Percentiles rank a stretch among this genome's conserved stretches.
Conservation (phyloP, 768 basidiomycete genomes). For the Daedalea quercina region DNA sequence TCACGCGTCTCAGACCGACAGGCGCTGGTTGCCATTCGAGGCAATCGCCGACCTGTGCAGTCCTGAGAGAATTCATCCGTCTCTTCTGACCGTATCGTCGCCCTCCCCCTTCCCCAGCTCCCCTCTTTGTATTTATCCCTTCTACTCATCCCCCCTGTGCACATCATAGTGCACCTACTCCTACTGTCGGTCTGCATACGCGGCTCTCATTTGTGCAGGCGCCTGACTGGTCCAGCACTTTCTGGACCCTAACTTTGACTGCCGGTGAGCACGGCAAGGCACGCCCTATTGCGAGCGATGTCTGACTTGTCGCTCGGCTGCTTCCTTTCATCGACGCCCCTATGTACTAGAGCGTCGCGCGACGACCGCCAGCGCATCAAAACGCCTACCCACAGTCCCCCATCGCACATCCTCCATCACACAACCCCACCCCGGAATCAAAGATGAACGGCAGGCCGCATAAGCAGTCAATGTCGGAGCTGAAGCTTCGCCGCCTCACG, state of each 20-base stretch:
- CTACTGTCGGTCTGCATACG: not conserved
- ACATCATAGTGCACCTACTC: not conserved
- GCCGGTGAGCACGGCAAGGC: not conserved
- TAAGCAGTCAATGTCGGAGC: constrained; percentile 96
- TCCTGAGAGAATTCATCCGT: not conserved
- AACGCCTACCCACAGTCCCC: not conserved
- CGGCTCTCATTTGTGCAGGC: not conserved
- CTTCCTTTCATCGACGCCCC: not conserved
- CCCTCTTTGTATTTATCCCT: constrained; percentile 1
- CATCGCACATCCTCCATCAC: constrained; percentile 7
- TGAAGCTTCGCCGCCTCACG: constrained; percentile 87
- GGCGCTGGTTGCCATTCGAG: not conserved
- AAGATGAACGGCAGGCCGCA: constrained; percentile 70
- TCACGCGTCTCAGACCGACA: not conserved
- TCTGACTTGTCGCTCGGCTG: too few relatives aligned
- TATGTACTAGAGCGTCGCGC: not conserved
- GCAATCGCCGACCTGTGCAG: constrained; percentile 3
- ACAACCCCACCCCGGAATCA: constrained; percentile 1
- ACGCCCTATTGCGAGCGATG: too few relatives aligned
- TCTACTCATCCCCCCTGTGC: not conserved
- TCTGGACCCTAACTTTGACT: not conserved
- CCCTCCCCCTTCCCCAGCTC: not conserved
- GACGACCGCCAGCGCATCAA: not conserved
- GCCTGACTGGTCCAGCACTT: not conserved
- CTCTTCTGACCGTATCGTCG: not conserved